These are phyloP conservation scores for Nitzschia inconspicua DNA, from an alignment of 108 stramenopile species.

Conservation along the genomic window DNA sequence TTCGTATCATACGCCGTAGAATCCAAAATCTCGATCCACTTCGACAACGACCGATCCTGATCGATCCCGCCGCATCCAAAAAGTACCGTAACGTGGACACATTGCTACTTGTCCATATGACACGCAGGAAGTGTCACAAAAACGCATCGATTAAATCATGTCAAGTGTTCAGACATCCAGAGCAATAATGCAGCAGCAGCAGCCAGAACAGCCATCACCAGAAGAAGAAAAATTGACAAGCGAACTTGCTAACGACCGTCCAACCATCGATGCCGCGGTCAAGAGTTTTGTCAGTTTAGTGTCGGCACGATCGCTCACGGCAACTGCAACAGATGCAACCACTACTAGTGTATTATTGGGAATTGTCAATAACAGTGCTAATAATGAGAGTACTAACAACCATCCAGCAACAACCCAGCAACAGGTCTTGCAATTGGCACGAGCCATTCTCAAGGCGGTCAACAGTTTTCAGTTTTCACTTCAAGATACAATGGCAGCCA, in stretches of 20 bases:
- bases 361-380: background rate
- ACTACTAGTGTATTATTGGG: background rate
- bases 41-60: too few species aligned
- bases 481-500: constrained; percentile 12
- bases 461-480: constrained; percentile 25
- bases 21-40: too few species aligned
- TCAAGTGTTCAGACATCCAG: too few species aligned
- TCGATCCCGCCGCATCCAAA: too few species aligned
- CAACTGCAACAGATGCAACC: constrained; percentile 5
- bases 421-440: constrained; percentile 4
- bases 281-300: constrained; percentile 30
- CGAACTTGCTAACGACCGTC: constrained; percentile 33
- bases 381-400: background rate
- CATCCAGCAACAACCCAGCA: background rate
- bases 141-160: too few species aligned
- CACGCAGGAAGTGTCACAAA: too few species aligned
- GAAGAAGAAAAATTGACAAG: constrained; percentile 20
- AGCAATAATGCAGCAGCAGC: too few species aligned
- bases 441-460: constrained; percentile 2
- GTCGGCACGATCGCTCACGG: constrained; percentile 19
- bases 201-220: constrained; percentile 8
- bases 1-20: too few species aligned
- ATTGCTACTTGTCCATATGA: too few species aligned
- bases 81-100: too few species aligned
- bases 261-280: constrained; percentile 35